Base-by-base conservation (phyloP, 139 green algal genomes). In the Helicosporidium sp. region DNA sequence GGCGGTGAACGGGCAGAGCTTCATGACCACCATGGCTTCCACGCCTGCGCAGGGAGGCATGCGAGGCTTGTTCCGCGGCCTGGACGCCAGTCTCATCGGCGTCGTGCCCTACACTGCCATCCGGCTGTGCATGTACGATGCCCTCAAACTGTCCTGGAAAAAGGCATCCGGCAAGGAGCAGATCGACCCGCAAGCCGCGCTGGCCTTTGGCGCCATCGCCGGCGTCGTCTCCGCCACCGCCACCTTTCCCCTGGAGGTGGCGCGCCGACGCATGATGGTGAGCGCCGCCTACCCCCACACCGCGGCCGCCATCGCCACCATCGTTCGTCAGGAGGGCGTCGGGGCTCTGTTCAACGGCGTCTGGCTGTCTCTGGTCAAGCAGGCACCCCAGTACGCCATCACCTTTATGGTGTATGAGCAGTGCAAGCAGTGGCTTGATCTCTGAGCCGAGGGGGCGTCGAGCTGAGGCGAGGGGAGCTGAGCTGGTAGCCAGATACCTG, bases 11-110 rank as follows among this genome's bases (percentile, higher is more conserved):
- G 27, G 26, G 10, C 58, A 60, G 12, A 65, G 71, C 40, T 79
- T 87, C 43, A 43, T 77, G 8, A 52, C 25, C 5, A 27, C 40
- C 12, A 15, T 66, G 49, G 41, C 55, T 1, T 54, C 48, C 39
- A 79, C 74, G 45, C 49, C 72, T 6, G 5, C 48, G 0, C 56
- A 70, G 39, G 69, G 85, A 45, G 78, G 78, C 17, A 53, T 78
- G 29, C 55, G 59, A 18, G 72, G 57, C 1, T 46, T 80, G 40
- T 86, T 51, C 36, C 59, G 65, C 55, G 64, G 64, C 3, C n/a
- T 72, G 10, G 46, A 57, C 25, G 64, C 54, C 19, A 55, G 41
- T 26, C 19, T 72, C 31, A 46, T 68, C 13, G 64, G 64, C 6
- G 46, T 56, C 6, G 26, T 69, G 12, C 64, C 64, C 3, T 73